Evolutionary conservation across 2,329 filamentous ascomycete species (phyloP).

Genomic region (Magnaporthiopsis incrustans): DNA sequence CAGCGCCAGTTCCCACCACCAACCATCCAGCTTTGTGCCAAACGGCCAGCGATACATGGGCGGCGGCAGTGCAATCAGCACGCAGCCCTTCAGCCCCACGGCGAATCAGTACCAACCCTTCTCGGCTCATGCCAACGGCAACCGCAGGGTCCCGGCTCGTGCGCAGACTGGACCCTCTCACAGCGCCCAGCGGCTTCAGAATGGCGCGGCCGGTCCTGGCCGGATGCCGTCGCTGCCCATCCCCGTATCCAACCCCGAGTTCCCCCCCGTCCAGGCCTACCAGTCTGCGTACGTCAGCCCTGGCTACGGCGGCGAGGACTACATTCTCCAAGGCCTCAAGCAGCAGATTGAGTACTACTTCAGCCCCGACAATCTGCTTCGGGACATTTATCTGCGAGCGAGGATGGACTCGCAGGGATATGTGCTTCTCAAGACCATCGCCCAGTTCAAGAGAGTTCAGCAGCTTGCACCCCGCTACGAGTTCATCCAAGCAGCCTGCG

Average conservation of each 20-base stretch:
- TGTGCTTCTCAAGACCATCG: slow-evolving; percentile 70
- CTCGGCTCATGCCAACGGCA: slow-evolving; percentile 4
- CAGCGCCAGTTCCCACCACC: slow-evolving; percentile 3
- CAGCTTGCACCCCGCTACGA: slow-evolving; percentile 63
- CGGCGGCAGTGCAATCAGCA: slow-evolving; percentile 13
- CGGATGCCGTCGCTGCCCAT: slow-evolving; percentile 6
- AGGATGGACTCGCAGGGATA: slow-evolving; percentile 96
- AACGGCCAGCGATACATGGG: slow-evolving; percentile 15
- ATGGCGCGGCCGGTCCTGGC: background rate
- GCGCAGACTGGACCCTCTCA: slow-evolving; percentile 6
- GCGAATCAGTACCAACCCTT: slow-evolving; percentile 2
- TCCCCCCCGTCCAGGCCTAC: slow-evolving; percentile 45
- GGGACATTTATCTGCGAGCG: slow-evolving; percentile 79
- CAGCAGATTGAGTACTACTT: slow-evolving; percentile 84
- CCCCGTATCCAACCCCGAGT: slow-evolving; percentile 27
- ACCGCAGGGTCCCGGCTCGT: slow-evolving; percentile 3
- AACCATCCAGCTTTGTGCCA: slow-evolving; percentile 3
- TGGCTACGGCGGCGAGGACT: slow-evolving; percentile 3
- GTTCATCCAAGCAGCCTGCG: slow-evolving; percentile 66
- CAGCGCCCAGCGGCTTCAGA: slow-evolving; percentile 3
- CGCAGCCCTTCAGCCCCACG: slow-evolving; percentile 9
- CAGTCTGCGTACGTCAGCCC: slow-evolving; percentile 13
- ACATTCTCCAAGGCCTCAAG: slow-evolving; percentile 32
- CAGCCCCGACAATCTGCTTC: slow-evolving; percentile 89
- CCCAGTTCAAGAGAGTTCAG: slow-evolving; percentile 80